These are phyloP conservation scores for Athelia psychrophila DNA, from an alignment of 1,284 basidiomycete species.

Conservation along the genomic window DNA sequence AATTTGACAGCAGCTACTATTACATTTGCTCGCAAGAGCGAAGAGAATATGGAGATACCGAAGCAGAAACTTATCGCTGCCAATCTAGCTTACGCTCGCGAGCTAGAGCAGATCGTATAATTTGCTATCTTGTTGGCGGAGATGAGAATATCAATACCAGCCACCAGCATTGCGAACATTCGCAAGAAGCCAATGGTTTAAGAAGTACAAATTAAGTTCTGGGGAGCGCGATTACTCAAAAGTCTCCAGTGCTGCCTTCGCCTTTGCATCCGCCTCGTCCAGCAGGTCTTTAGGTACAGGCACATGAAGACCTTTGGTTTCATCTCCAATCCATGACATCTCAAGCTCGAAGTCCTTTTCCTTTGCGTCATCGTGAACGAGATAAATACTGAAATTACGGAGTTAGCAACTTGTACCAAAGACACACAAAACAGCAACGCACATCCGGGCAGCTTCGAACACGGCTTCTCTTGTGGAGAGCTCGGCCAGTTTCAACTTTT, in stretches of 20 bases:
- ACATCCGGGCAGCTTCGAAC: constrained; percentile 94
- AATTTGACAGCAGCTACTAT: constrained; percentile 59
- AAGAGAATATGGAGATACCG: constrained; percentile 79
- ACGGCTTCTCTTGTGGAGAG: constrained; percentile 85
- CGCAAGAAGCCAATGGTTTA: background rate
- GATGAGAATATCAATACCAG: background rate
- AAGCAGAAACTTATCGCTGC: constrained; percentile 78
- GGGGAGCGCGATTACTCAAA: constrained; percentile 63
- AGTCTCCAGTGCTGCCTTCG: constrained; percentile 85
- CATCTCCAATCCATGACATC: constrained; percentile 93
- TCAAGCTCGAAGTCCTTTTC: constrained; percentile 99
- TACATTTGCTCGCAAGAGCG: constrained; percentile 66
- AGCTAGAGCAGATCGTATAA: constrained; percentile 88
- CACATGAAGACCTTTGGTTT: constrained; percentile 79
- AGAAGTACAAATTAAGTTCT: constrained; percentile 4
- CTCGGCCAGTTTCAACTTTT: constrained; percentile 88
- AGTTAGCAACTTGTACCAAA: constrained; percentile 3
- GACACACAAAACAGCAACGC: constrained; percentile 28
- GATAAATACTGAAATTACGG: constrained; percentile 75
- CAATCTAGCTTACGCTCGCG: constrained; percentile 76
- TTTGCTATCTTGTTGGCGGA: constrained; percentile 1
- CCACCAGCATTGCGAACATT: background rate
- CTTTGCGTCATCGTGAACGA: constrained; percentile 96
- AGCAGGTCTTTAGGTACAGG: constrained; percentile 85
- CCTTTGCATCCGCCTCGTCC: constrained; percentile 85